Conservation (phyloP, 202 grass and related monocot species). For the Bolboschoenoplectus hybrid region DNA sequence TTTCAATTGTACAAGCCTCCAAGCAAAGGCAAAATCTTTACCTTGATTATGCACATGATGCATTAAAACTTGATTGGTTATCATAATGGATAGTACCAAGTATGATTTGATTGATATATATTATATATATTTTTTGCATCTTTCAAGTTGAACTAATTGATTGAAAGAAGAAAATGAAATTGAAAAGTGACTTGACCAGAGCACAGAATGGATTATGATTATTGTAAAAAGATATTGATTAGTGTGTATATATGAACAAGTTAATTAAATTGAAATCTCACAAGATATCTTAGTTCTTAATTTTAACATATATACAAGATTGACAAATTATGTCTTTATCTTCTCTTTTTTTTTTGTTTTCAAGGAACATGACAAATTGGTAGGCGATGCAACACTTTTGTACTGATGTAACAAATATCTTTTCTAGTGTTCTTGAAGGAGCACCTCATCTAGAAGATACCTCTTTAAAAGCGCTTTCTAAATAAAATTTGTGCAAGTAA, state of each 20-base stretch:
- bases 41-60: not conserved
- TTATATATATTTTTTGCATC: not conserved
- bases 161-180: not conserved
- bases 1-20: constrained; percentile 27
- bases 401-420: not conserved
- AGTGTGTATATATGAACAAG: not conserved
- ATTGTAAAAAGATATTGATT: not conserved
- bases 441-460: not conserved
- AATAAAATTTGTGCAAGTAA: not conserved
- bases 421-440: not conserved
- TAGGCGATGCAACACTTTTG: not conserved
- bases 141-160: not conserved
- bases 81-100: not conserved
- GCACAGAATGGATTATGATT: not conserved
- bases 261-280: not conserved
- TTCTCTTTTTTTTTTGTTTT: not conserved
- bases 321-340: constrained; percentile 25
- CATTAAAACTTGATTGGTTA: not conserved
- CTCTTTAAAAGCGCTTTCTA: not conserved
- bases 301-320: not conserved
- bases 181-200: no score
- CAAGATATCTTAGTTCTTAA: not conserved
- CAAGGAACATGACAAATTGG: constrained; percentile 14
- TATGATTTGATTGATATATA: constrained; percentile 12
- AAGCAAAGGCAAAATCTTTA: constrained; percentile 15